Conservation (phyloP, 1,139 yeast species). For the Debaryomycetaceae sp. region DNA sequence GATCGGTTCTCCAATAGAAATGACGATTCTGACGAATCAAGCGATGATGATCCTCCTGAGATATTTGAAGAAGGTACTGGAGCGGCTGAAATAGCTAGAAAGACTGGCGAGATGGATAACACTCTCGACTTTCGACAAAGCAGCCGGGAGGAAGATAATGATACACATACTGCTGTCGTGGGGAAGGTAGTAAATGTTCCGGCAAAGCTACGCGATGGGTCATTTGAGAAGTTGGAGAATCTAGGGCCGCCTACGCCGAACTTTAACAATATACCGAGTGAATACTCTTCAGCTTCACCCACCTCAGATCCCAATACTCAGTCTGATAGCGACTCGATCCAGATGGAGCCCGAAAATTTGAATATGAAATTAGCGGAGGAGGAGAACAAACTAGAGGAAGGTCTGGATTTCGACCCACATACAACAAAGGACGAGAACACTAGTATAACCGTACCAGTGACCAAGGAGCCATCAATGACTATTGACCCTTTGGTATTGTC, state of each 20-base stretch:
- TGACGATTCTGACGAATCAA: conserved; percentile 14
- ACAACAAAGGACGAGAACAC: background rate
- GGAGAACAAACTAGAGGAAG: conserved; percentile 1
- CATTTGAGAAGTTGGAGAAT: background rate
- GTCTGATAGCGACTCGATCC: conserved; percentile 38
- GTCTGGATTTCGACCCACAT: background rate
- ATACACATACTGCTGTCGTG: background rate
- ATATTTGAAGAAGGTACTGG: conserved; percentile 1
- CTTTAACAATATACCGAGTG: conserved; percentile 9
- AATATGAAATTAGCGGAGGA: conserved; percentile 12
- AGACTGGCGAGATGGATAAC: background rate
- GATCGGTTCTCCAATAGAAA: conserved; percentile 19
- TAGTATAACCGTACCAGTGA: background rate
- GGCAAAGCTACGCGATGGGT: background rate
- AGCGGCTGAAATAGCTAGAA: background rate
- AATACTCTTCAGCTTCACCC: conserved; percentile 26
- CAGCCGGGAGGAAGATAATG: background rate
- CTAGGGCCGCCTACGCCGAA: conserved; percentile 34
- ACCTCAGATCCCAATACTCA: conserved; percentile 30
- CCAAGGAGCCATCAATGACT: background rate
- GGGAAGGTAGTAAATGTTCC: background rate
- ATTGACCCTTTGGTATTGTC: conserved; percentile 23
- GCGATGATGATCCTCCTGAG: conserved; percentile 10
- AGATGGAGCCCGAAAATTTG: conserved; percentile 29
- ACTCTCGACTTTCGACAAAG: background rate